A percentile compares a stretch with the other conserved stretches of the same genome.
Evolutionary conservation across 2,329 filamentous ascomycete genomes (phyloP).

Genomic region (Orbilia oligospora): DNA sequence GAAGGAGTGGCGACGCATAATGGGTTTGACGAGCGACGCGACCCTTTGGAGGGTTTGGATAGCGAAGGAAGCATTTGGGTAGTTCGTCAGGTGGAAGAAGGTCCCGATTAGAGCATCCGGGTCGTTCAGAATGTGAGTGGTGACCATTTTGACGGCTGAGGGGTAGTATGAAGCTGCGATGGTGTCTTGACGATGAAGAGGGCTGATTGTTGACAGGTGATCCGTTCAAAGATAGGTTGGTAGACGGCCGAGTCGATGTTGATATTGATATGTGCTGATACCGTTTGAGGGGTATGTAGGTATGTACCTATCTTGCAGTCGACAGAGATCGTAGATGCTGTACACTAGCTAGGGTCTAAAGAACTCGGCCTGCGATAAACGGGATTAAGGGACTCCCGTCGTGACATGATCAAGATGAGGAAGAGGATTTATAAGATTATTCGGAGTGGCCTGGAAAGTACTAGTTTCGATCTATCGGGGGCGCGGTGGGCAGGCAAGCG

Average conservation of each 20-base stretch:
- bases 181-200: too few relatives aligned
- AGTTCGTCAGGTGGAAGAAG: conserved; percentile 68
- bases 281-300: neutral
- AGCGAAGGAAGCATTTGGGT: conserved; percentile 70
- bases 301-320: too few relatives aligned
- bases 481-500: neutral
- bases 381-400: conserved; percentile 9
- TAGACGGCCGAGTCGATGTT: too few relatives aligned
- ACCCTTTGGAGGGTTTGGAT: conserved; percentile 79
- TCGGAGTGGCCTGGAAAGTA: conserved; percentile 36
- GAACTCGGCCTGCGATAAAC: neutral
- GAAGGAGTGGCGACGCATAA: conserved; percentile 91
- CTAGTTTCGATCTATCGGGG: conserved; percentile 22
- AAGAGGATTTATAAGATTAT: conserved; percentile 51
- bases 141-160: conserved; percentile 49
- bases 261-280: neutral
- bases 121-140: conserved; percentile 52
- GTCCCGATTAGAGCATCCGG: conserved; percentile 62
- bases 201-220: too few relatives aligned
- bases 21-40: conserved; percentile 90
- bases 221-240: too few relatives aligned
- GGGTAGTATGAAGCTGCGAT: neutral
- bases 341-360: conserved; percentile 22
- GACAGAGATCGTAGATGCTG: neutral
- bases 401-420: conserved; percentile 28